phyloP scores from a whole-genome alignment of 1,284 basidiomycete genomes.

The Ceratorhiza oryzae-sativae region DNA sequence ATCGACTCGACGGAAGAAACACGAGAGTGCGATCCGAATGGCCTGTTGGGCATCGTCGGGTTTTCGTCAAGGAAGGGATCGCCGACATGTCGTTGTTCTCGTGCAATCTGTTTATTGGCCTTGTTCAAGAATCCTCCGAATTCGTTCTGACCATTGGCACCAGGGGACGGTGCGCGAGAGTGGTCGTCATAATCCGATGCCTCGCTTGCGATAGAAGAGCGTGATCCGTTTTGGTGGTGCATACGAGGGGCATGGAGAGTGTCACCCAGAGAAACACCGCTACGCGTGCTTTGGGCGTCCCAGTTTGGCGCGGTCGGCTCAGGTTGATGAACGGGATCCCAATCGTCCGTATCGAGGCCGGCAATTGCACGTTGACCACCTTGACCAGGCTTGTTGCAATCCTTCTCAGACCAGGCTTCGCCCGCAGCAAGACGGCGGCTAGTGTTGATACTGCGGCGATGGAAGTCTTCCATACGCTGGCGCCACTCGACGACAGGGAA shows the following conservation, averaged over 20 bases:
- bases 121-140: constrained; percentile 83
- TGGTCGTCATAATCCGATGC: constrained; percentile 60
- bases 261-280: constrained; percentile 44
- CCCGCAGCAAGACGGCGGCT: constrained; percentile 72
- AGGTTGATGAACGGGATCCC: constrained; percentile 61
- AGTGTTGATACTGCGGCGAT: constrained; percentile 77
- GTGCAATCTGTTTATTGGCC: constrained; percentile 81
- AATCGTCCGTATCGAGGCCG: constrained; percentile 59
- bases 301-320: constrained; percentile 63
- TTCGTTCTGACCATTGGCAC: constrained; percentile 50
- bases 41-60: constrained; percentile 63
- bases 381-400: constrained; percentile 63
- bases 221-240: constrained; percentile 46
- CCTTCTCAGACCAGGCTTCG: constrained; percentile 67
- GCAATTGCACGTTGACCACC: constrained; percentile 54
- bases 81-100: constrained; percentile 73
- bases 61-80: constrained; percentile 81
- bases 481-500: constrained; percentile 98
- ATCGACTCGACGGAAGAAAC: constrained; percentile 86
- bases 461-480: constrained; percentile 92
- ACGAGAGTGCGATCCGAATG: constrained; percentile 82
- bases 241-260: constrained; percentile 49
- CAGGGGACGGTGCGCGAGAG: constrained; percentile 47
- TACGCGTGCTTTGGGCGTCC: constrained; percentile 49
- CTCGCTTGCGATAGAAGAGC: constrained; percentile 58